A percentile compares a stretch with the other conserved stretches of the same genome.
These are phyloP conservation scores for Aspergillus tamarii DNA, from an alignment of 2,329 filamentous ascomycete species.

Conservation along the genomic window DNA sequence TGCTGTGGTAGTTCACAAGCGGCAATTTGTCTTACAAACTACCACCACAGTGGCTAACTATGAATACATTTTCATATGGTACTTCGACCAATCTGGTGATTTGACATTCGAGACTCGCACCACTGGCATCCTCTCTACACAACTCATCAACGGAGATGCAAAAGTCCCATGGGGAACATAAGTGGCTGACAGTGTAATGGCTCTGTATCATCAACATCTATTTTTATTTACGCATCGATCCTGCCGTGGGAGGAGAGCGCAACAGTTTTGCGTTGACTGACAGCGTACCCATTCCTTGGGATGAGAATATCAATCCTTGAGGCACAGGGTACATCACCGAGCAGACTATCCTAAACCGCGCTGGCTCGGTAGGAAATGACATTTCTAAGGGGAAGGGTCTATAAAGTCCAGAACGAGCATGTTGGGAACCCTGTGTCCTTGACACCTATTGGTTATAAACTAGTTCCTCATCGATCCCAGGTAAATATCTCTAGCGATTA, in stretches of 20 bases:
- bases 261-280: conserved; percentile 58
- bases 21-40: conserved; percentile 43
- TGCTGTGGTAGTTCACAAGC: conserved; percentile 35
- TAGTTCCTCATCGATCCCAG: conserved; percentile 52
- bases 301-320: conserved; percentile 52
- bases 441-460: conserved; percentile 57
- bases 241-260: conserved; percentile 41
- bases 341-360: conserved; percentile 46
- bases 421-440: conserved; percentile 55
- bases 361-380: conserved; percentile 48
- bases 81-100: conserved; percentile 45
- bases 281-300: conserved; percentile 59
- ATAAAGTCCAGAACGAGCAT: conserved; percentile 60
- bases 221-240: conserved; percentile 50
- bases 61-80: conserved; percentile 50
- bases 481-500: neutral
- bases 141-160: conserved; percentile 35
- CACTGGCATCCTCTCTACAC: conserved; percentile 50
- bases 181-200: conserved; percentile 47
- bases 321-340: conserved; percentile 52
- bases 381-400: conserved; percentile 47
- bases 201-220: conserved; percentile 49
- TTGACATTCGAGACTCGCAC: conserved; percentile 49
- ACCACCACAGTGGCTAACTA: conserved; percentile 49
- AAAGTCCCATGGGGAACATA: conserved; percentile 42